Conservation (phyloP, 176 grass and related monocot genomes). For the sorghum (Sorghum bicolor) region Sorghum_bicolor_NCBIv3 NC_012872.2:888501-889000, state of each 20-base stretch:
- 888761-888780: neutral
- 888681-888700: neutral
- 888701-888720: neutral
- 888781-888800: no score
- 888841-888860: constrained; percentile 88
- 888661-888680: no score
- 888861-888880: constrained; percentile 87
- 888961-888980: neutral
- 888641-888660: neutral
- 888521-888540: neutral
- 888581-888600: neutral
- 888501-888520: neutral
- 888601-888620: neutral
- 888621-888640: neutral
- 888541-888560: neutral
- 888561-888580: neutral
- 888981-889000: neutral
- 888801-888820: neutral
- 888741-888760: no score
- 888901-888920: constrained; percentile 97
- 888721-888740: no score
- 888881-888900: constrained; percentile 93
- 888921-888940: constrained; percentile 93
- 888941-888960: constrained; percentile 51
- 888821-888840: neutral